Evolutionary conservation across 345 rosid genomes (phyloP).

Genomic region (Populus simonii): DNA sequence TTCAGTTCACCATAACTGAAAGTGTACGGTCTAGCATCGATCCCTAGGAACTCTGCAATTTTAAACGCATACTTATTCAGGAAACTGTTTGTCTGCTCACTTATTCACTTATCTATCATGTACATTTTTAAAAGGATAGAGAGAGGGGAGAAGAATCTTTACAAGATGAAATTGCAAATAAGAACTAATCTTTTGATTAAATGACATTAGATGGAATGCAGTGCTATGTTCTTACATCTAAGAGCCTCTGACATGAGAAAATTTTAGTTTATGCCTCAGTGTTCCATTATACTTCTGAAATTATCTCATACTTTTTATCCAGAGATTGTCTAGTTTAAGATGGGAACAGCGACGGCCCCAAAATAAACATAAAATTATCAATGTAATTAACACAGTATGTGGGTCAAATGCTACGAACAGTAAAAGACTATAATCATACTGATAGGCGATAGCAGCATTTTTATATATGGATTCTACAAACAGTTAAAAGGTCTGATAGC

Average conservation of each 20-base stretch:
- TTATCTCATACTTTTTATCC: no score
- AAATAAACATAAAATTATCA: no score
- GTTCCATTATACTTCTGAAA: no score
- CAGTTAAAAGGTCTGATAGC: background rate
- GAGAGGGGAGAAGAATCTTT: background rate
- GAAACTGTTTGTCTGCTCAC: background rate
- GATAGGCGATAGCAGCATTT: background rate
- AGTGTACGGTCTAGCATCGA: constrained; percentile 54
- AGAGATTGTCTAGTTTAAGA: no score
- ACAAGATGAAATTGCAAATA: no score
- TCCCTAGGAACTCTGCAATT: constrained; percentile 47
- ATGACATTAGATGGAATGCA: no score
- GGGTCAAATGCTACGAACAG: background rate
- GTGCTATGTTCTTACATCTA: no score
- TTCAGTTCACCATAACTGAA: constrained; percentile 57
- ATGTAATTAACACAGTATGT: background rate
- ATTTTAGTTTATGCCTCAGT: no score
- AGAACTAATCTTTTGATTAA: no score
- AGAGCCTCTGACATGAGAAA: no score
- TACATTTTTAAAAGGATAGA: background rate
- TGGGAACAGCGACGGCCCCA: no score
- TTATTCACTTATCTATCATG: background rate
- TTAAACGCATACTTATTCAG: background rate
- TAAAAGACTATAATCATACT: background rate
- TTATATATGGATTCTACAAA: background rate